Base-by-base conservation (phyloP, 2,329 filamentous ascomycete species). In the Elsinoe necatrix region DNA sequence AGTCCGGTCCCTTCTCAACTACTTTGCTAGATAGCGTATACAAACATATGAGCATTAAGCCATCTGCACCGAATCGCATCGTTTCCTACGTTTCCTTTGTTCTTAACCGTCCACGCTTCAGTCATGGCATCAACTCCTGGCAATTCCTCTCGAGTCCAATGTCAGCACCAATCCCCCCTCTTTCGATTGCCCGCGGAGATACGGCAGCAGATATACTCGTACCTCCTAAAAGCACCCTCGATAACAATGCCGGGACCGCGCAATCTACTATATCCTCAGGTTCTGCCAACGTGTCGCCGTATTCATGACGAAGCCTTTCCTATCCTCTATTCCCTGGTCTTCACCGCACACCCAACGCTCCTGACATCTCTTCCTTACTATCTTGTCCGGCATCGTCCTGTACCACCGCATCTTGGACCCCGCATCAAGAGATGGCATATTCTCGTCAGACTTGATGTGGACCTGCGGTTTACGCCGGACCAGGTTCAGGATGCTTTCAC, bases 171-270 rank as follows among this genome's bases (percentile, higher is more conserved):
- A 25, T 67, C 61, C 39, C 59, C 61, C 11, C 62, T 76, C 56
- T 73, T 76, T 67, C 65, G 61, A 14, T 73, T 87, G 1, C 77
- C 85, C 21, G 73, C 75, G 1, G 83, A 86, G 63, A 74, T 86
- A 2, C 76, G 77, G 35, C 79, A 84, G 56, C 76, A 85, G 64
- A 79, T 86, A 29, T 80, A 76, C 65, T 60, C 63, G 27, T 63
- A 66, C 27, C 66, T 76, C 25, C 66, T 77, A 14, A 63, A 66
- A 6, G 42, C 55, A 35, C 39, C 14, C 37, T 66, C 34, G 59
- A 59, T 27, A 25, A 63, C 61, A 29, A 16, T 58, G 55, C 37
- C 67, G 57, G 8, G 59, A 61, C 4, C 66, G 52, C 64, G 63
- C 14, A 67, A 78, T 18, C 64, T 72, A 59, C 63, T 79, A 37